These are phyloP conservation scores for Apiospora saccharicola DNA, from an alignment of 2,329 filamentous ascomycete genomes.

Conservation along the genomic window DNA sequence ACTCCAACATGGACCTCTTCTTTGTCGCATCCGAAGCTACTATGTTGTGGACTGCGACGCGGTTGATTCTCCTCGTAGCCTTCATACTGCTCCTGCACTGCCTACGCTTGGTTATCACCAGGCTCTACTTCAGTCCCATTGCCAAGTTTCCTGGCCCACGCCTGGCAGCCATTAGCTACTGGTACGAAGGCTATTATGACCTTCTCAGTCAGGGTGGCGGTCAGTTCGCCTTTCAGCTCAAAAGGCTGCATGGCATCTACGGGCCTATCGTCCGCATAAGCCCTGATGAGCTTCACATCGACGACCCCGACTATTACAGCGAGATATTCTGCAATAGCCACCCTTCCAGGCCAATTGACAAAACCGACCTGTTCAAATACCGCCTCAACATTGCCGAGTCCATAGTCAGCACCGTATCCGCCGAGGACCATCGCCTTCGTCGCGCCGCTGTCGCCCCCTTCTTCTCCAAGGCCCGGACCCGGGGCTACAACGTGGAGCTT, in stretches of 20 bases:
- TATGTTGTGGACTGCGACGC: too few species aligned
- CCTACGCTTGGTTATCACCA: too few species aligned
- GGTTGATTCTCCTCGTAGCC: too few species aligned
- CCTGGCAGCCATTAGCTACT: slow-evolving; percentile 10
- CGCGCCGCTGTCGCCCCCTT: slow-evolving; percentile 33
- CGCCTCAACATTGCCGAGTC: slow-evolving; percentile 30
- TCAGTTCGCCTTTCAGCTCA: not conserved
- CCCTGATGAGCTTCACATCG: slow-evolving; percentile 19
- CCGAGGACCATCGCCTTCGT: slow-evolving; percentile 30
- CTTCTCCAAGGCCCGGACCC: slow-evolving; percentile 40
- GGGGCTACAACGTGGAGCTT: slow-evolving; percentile 5
- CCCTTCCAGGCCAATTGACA: slow-evolving; percentile 26
- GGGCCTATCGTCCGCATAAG: slow-evolving; percentile 24
- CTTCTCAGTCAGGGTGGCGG: not conserved
- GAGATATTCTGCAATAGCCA: slow-evolving; percentile 22
- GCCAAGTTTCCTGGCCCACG: slow-evolving; percentile 23
- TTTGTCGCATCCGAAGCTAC: too few species aligned
- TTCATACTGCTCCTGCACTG: too few species aligned
- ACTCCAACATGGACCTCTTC: too few species aligned
- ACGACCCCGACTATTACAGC: slow-evolving; percentile 26
- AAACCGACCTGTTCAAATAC: slow-evolving; percentile 25
- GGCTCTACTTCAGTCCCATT: slow-evolving; percentile 21
- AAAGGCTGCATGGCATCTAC: not conserved
- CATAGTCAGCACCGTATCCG: slow-evolving; percentile 28
- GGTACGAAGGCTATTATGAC: slow-evolving; percentile 10